Evolutionary conservation across 306 rosid genomes (phyloP).

Genomic region (Trichosanthes cucumerina): DNA sequence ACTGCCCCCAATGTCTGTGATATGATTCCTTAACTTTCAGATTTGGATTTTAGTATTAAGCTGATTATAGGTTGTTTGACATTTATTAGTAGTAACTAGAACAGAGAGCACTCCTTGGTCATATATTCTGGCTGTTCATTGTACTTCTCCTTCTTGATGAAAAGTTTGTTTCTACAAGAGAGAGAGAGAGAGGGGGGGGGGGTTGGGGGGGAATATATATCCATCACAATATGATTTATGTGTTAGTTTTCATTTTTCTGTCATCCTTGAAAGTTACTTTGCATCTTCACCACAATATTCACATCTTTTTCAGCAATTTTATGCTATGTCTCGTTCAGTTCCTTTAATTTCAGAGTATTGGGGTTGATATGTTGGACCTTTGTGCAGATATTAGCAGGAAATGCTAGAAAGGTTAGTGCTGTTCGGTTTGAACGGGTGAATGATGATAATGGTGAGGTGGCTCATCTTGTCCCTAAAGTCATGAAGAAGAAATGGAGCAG

Average conservation of each 20-base stretch:
- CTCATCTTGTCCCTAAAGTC: conserved; percentile 73
- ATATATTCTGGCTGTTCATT: not conserved
- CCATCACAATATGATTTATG: not conserved
- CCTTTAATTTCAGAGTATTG: not conserved
- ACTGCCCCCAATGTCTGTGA: not conserved
- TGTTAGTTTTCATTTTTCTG: not conserved
- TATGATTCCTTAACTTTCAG: not conserved
- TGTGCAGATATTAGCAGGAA: conserved; percentile 84
- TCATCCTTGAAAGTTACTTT: not conserved
- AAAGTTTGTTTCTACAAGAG: not conserved
- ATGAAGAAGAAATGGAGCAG: conserved; percentile 65
- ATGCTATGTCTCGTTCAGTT: not conserved
- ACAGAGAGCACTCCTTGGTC: not conserved
- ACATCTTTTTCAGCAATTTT: not conserved
- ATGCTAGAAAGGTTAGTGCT: conserved; percentile 93
- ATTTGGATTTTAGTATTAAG: not conserved
- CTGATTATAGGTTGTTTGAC: not conserved
- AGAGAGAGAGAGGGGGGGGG: no score
- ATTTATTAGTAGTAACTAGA: not conserved
- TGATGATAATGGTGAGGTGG: conserved; percentile 38
- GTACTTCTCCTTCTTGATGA: not conserved
- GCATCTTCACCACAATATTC: not conserved
- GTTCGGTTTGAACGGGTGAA: conserved; percentile 77
- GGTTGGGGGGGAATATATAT: no score
- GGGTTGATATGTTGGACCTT: conserved; percentile 8